phyloP scores from a whole-genome alignment of 1,284 basidiomycete species.

The Microbotryum saponariae region DNA sequence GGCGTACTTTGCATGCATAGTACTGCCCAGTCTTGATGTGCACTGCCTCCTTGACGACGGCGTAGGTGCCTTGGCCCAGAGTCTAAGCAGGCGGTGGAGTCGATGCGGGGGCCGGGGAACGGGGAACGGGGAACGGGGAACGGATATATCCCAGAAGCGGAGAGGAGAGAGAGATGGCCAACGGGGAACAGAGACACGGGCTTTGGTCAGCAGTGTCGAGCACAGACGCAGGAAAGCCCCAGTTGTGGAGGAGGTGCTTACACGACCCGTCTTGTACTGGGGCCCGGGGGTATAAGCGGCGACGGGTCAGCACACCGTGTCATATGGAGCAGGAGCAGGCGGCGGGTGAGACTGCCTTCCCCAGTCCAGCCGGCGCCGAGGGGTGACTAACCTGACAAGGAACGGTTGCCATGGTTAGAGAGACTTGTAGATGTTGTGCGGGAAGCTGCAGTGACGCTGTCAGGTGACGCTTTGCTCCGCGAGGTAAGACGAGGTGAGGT shows the following conservation, averaged over 20 bases:
- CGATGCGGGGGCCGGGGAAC: not conserved
- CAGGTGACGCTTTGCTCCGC: too few relatives aligned
- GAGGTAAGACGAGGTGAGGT: too few relatives aligned
- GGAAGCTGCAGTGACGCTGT: too few relatives aligned
- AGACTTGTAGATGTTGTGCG: too few relatives aligned
- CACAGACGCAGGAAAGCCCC: not conserved
- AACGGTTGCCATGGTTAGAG: too few relatives aligned
- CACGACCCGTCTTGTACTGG: conserved; percentile 30
- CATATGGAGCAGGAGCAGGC: too few relatives aligned
- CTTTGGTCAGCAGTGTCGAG: not conserved
- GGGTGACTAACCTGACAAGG: too few relatives aligned
- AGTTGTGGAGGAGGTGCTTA: conserved; percentile 3
- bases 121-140: not conserved
- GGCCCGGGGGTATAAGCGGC: too few relatives aligned
- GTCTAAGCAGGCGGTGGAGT: conserved; percentile 13
- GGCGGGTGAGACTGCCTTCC: too few relatives aligned
- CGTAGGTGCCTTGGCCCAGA: conserved; percentile 76
- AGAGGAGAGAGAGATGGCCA: not conserved
- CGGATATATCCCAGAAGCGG: not conserved
- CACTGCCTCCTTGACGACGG: conserved; percentile 85
- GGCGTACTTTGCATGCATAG: conserved; percentile 80
- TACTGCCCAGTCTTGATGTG: conserved; percentile 81
- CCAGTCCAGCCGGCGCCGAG: too few relatives aligned
- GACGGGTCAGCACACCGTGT: too few relatives aligned
- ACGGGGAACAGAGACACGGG: not conserved